Percentiles rank a stretch among this genome's conserved stretches.
Evolutionary conservation across 2,329 filamentous ascomycete species (phyloP).

Genomic region (Cercospora sesami): DNA sequence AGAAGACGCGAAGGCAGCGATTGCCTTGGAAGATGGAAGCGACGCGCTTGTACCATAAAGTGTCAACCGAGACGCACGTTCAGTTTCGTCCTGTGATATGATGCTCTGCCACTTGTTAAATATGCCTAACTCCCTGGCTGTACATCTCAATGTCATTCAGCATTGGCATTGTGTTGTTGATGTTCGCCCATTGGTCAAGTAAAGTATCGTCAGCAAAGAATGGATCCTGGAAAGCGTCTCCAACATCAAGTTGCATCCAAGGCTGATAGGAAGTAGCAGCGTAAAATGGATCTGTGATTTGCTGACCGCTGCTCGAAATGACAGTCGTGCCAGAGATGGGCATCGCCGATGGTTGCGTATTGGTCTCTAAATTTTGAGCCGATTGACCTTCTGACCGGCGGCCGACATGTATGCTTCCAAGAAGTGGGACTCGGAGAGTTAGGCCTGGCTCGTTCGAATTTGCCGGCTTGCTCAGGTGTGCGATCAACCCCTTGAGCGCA

Average conservation of each 20-base stretch:
- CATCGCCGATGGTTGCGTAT: background rate
- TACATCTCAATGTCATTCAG: constrained; percentile 1
- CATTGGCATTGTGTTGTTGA: constrained; percentile 1
- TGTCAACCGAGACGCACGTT: no score
- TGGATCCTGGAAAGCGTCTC: constrained; percentile 23
- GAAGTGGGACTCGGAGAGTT: constrained; percentile 23
- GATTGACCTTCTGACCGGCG: background rate
- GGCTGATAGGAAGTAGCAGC: constrained; percentile 13
- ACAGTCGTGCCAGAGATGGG: background rate
- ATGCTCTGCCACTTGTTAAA: background rate
- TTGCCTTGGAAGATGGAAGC: no score
- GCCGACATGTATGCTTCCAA: constrained; percentile 28
- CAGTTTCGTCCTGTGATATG: no score
- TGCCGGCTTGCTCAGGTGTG: constrained; percentile 19
- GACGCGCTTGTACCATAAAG: no score
- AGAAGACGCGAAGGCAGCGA: no score
- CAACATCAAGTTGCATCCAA: constrained; percentile 29
- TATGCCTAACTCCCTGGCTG: background rate
- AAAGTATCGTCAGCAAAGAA: constrained; percentile 22
- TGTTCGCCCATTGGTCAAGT: constrained; percentile 23
- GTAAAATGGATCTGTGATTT: background rate
- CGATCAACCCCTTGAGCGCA: constrained; percentile 25
- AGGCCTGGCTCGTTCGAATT: constrained; percentile 11
- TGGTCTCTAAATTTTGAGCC: background rate
- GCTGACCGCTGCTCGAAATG: background rate